Percentiles rank a stretch among this genome's conserved stretches.
Evolutionary conservation across 257 asterid genomes (phyloP).

Genomic region (Fraxinus pennsylvanica): DNA sequence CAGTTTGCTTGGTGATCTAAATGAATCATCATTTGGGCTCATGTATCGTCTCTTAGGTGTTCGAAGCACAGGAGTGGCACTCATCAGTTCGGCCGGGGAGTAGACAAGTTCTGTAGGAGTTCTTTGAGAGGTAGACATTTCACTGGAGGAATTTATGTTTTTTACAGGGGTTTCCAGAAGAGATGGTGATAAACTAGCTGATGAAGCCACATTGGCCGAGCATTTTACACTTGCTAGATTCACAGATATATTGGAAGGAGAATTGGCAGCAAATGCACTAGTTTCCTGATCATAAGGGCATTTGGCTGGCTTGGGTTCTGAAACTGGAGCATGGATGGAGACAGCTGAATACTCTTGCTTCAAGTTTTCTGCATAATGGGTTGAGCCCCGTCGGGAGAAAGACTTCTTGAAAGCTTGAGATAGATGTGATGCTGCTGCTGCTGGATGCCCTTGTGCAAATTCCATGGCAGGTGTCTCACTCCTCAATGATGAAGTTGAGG

Average conservation of each 20-base stretch:
- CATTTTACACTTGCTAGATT: slow-evolving; percentile 4
- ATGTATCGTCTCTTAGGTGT: slow-evolving; percentile 65
- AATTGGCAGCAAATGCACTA: slow-evolving; percentile 7
- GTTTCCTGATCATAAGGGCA: slow-evolving; percentile 8
- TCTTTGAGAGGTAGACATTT: slow-evolving; percentile 25
- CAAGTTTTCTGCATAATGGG: slow-evolving; percentile 10
- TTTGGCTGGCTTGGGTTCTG: slow-evolving; percentile 11
- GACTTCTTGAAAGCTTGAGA: slow-evolving; percentile 56
- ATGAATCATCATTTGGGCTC: slow-evolving; percentile 66
- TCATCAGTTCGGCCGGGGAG: slow-evolving; percentile 64
- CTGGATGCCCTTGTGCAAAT: slow-evolving; percentile 16
- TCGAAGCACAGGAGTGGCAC: slow-evolving; percentile 58
- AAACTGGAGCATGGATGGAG: slow-evolving; percentile 23
- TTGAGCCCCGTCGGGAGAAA: slow-evolving; percentile 39
- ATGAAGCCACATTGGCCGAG: slow-evolving; percentile 20
- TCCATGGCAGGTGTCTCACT: slow-evolving; percentile 18
- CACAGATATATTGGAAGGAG: slow-evolving; percentile 16
- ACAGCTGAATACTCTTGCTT: slow-evolving; percentile 23
- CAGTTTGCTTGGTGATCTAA: slow-evolving; percentile 49
- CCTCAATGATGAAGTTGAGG: slow-evolving; percentile 25
- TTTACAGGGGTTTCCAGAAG: slow-evolving; percentile 59
- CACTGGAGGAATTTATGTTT: slow-evolving; percentile 25
- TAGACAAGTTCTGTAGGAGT: slow-evolving; percentile 53
- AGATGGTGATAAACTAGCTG: slow-evolving; percentile 12
- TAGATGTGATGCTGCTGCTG: slow-evolving; percentile 42